phyloP scores from a whole-genome alignment of 176 grass and related monocot genomes.

The Saccharum officinarum region DNA sequence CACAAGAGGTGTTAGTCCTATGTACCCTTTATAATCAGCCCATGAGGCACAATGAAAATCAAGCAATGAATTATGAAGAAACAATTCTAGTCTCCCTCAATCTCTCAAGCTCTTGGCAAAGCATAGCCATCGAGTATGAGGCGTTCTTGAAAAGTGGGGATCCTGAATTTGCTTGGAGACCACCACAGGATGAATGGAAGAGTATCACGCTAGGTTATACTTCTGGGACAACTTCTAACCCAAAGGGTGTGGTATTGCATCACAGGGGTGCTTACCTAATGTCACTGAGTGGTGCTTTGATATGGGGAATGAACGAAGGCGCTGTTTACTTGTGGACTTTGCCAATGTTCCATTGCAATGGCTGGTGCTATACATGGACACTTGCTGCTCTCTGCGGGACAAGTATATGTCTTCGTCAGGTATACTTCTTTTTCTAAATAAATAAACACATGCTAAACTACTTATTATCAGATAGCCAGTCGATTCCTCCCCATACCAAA shows the following conservation, averaged over 20 bases:
- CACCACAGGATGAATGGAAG: constrained; percentile 88
- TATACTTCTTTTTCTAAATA: constrained; percentile 20
- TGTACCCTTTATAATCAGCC: no score
- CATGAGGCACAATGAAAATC: no score
- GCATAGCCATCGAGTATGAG: constrained; percentile 81
- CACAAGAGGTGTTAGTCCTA: no score
- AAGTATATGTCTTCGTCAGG: constrained; percentile 97
- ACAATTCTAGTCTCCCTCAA: no score
- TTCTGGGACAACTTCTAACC: constrained; percentile 81
- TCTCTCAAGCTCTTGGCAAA: no score
- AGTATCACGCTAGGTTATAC: constrained; percentile 91
- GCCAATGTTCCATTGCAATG: constrained; percentile 97
- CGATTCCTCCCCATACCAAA: no score
- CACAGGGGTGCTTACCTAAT: constrained; percentile 95
- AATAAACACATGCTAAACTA: background rate
- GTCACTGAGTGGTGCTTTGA: constrained; percentile 61
- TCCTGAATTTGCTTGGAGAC: constrained; percentile 73
- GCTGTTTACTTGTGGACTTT: constrained; percentile 86
- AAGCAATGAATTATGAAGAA: no score
- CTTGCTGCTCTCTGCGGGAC: constrained; percentile 82
- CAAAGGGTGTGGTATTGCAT: constrained; percentile 88
- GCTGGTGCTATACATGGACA: constrained; percentile 90
- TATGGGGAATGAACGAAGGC: constrained; percentile 79
- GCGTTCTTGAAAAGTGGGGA: constrained; percentile 73
- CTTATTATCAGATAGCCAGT: no score